Conservation (phyloP, 179 eudicot species). For the Beta macrorhiza region DNA sequence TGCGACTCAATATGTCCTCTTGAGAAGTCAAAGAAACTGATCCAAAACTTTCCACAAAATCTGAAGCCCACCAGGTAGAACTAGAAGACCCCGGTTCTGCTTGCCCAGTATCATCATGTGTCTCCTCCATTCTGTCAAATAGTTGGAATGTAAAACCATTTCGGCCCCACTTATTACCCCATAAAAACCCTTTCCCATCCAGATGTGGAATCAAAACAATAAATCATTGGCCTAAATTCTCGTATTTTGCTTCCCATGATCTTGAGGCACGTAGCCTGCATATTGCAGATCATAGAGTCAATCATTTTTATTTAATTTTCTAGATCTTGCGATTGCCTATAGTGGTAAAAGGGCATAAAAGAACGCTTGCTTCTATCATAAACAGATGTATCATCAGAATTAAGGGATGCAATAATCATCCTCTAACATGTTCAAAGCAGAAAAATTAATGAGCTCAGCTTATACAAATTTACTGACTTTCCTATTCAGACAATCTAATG, state of each 20-base stretch:
- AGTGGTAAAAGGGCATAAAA: background rate
- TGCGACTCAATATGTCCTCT: conserved; percentile 46
- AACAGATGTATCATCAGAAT: background rate
- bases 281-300: conserved; percentile 17
- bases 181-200: conserved; percentile 31
- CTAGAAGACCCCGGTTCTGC: conserved; percentile 64
- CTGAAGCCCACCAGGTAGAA: conserved; percentile 77
- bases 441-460: background rate
- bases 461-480: background rate
- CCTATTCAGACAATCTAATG: background rate
- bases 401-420: background rate
- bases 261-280: conserved; percentile 46
- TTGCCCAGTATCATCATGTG: conserved; percentile 55
- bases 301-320: background rate
- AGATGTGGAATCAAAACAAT: conserved; percentile 20
- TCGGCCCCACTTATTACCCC: conserved; percentile 44
- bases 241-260: conserved; percentile 25
- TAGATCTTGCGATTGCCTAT: background rate
- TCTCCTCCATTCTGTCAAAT: conserved; percentile 71
- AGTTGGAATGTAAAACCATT: conserved; percentile 47
- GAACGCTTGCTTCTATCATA: background rate
- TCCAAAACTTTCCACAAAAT: conserved; percentile 64
- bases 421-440: background rate
- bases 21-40: conserved; percentile 73
- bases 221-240: conserved; percentile 33